Conservation (phyloP, 2,329 filamentous ascomycete species). For the Biscogniauxia sp. region DNA sequence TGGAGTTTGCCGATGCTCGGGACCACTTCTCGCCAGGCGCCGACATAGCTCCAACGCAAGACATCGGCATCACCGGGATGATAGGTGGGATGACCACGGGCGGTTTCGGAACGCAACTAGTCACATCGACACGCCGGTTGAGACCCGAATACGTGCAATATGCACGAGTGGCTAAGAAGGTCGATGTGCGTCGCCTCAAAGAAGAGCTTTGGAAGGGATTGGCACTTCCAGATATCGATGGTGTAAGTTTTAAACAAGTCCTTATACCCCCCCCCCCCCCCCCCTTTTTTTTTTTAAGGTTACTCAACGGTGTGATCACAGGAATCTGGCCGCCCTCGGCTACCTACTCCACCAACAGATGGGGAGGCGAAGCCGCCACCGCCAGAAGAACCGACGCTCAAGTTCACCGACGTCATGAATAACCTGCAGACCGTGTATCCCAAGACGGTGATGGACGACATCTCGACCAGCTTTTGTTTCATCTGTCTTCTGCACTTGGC, state of each 20-base stretch:
- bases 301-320: constrained; percentile 14
- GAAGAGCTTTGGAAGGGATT: constrained; percentile 70
- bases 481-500: constrained; percentile 89
- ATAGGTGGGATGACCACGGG: constrained; percentile 50
- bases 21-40: constrained; percentile 72
- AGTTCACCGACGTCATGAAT: constrained; percentile 92
- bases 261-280: neutral
- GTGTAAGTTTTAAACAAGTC: constrained; percentile 40
- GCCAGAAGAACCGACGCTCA: constrained; percentile 56
- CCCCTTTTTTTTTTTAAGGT: too few species aligned
- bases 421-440: constrained; percentile 83
- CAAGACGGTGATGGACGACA: constrained; percentile 83
- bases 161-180: constrained; percentile 68
- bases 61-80: constrained; percentile 47
- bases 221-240: constrained; percentile 48
- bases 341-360: constrained; percentile 29
- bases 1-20: constrained; percentile 75
- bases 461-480: constrained; percentile 90
- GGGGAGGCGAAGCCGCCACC: constrained; percentile 27
- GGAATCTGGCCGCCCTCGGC: constrained; percentile 28
- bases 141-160: constrained; percentile 70
- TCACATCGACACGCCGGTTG: constrained; percentile 61
- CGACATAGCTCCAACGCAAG: constrained; percentile 47
- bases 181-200: constrained; percentile 66
- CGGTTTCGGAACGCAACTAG: constrained; percentile 63